Evolutionary conservation across 1,139 yeast species (phyloP).

Genomic region (Zygoascus hellenicus): DNA sequence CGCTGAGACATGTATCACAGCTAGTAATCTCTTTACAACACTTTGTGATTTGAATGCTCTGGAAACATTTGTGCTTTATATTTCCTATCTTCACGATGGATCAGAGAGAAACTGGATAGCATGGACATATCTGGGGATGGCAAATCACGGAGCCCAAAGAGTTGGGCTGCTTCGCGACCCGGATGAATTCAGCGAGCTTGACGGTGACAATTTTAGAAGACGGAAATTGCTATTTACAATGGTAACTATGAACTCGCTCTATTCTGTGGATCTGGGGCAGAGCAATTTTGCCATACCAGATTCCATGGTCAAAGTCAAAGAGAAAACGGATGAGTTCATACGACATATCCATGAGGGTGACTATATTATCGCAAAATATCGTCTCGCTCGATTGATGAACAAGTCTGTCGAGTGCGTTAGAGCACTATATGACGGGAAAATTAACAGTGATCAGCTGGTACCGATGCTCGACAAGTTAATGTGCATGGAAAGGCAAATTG

Average conservation of each 20-base stretch:
- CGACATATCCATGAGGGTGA: slow-evolving; percentile 12
- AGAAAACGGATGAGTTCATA: slow-evolving; percentile 3
- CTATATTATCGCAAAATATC: slow-evolving; percentile 12
- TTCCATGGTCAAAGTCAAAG: slow-evolving; percentile 7
- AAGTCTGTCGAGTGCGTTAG: slow-evolving; percentile 11
- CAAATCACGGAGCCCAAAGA: slow-evolving; percentile 16
- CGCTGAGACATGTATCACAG: slow-evolving; percentile 15
- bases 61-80: slow-evolving; percentile 14
- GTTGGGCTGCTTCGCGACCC: slow-evolving; percentile 18
- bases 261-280: slow-evolving; percentile 16
- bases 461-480: not conserved
- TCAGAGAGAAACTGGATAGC: slow-evolving; percentile 18
- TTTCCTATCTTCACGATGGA: slow-evolving; percentile 17
- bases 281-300: slow-evolving; percentile 12
- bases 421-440: slow-evolving; percentile 11
- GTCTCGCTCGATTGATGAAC: slow-evolving; percentile 11
- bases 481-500: slow-evolving; percentile 12
- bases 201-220: slow-evolving; percentile 3
- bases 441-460: not conserved
- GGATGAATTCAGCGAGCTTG: slow-evolving; percentile 10
- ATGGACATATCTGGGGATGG: slow-evolving; percentile 18
- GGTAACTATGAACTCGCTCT: slow-evolving; percentile 13
- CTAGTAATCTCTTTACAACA: slow-evolving; percentile 11
- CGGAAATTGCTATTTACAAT: slow-evolving; percentile 13
- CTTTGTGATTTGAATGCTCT: slow-evolving; percentile 14